Conservation (phyloP, 176 grass and related monocot species). For the Juncus inflexus region DNA sequence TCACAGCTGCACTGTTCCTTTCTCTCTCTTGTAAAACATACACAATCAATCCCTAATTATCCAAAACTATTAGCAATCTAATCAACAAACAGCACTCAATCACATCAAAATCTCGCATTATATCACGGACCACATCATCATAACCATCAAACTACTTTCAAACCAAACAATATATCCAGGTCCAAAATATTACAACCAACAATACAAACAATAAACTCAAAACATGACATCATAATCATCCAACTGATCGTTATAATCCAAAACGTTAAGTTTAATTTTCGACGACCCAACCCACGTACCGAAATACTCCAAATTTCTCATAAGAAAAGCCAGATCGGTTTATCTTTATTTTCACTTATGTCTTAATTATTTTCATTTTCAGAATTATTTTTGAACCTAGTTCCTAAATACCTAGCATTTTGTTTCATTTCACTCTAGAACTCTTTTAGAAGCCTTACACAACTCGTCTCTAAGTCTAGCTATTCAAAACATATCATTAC, state of each 20-base stretch:
- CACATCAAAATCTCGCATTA: neutral
- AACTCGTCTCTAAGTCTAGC: too few species aligned
- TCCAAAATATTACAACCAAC: slow-evolving; percentile 4
- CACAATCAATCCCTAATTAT: too few species aligned
- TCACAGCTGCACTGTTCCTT: too few species aligned
- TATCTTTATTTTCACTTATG: too few species aligned
- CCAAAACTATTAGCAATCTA: too few species aligned
- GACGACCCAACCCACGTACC: slow-evolving; percentile 85
- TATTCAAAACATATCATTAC: too few species aligned
- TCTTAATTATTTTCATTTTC: too few species aligned
- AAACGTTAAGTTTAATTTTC: slow-evolving; percentile 66
- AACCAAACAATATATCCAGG: slow-evolving; percentile 18
- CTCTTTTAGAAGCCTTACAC: too few species aligned
- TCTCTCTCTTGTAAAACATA: too few species aligned
- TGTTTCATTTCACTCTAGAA: too few species aligned
- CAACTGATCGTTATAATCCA: slow-evolving; percentile 54
- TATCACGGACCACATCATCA: neutral
- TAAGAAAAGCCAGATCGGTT: slow-evolving; percentile 73
- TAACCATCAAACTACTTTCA: neutral
- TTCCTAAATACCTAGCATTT: too few species aligned
- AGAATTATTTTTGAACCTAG: too few species aligned
- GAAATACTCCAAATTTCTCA: slow-evolving; percentile 94
- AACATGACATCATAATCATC: slow-evolving; percentile 70
- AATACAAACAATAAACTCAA: slow-evolving; percentile 9
- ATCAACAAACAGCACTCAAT: neutral